Evolutionary conservation across 345 rosid species (phyloP).

Genomic region (Aquilaria sinensis): DNA sequence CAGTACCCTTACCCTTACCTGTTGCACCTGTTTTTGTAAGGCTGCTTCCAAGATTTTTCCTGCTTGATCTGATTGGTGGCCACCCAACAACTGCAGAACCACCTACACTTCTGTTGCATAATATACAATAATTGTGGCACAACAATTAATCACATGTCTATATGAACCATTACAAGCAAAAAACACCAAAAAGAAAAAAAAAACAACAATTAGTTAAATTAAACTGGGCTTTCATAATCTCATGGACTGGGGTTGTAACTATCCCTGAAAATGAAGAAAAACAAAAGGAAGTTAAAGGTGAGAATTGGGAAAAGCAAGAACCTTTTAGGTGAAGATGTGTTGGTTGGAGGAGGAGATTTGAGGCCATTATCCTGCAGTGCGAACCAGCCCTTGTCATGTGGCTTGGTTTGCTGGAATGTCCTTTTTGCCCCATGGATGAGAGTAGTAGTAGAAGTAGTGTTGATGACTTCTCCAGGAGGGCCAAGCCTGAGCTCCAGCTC

Average conservation of each 20-base stretch:
- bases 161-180: not conserved
- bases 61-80: constrained; percentile 93
- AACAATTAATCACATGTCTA: not conserved
- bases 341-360: not conserved
- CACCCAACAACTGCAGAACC: constrained; percentile 95
- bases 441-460: not conserved
- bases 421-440: constrained; percentile 22
- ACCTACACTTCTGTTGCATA: constrained; percentile 48
- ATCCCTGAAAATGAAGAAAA: not conserved
- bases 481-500: constrained; percentile 94
- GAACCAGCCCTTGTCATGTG: not conserved
- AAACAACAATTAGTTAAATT: constrained; percentile 3
- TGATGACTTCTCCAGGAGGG: constrained; percentile 52
- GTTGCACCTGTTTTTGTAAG: constrained; percentile 50
- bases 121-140: not conserved
- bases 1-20: constrained; percentile 26
- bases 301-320: constrained; percentile 3
- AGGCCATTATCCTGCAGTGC: not conserved
- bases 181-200: not conserved
- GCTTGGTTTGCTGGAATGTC: constrained; percentile 13
- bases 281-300: not conserved
- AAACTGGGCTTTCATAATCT: not conserved
- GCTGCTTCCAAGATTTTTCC: constrained; percentile 69
- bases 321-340: constrained; percentile 15
- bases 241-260: not conserved